These are phyloP conservation scores for Linnemannia schmuckeri DNA, from an alignment of 192 early-diverging fungal genomes.

Conservation along the genomic window DNA sequence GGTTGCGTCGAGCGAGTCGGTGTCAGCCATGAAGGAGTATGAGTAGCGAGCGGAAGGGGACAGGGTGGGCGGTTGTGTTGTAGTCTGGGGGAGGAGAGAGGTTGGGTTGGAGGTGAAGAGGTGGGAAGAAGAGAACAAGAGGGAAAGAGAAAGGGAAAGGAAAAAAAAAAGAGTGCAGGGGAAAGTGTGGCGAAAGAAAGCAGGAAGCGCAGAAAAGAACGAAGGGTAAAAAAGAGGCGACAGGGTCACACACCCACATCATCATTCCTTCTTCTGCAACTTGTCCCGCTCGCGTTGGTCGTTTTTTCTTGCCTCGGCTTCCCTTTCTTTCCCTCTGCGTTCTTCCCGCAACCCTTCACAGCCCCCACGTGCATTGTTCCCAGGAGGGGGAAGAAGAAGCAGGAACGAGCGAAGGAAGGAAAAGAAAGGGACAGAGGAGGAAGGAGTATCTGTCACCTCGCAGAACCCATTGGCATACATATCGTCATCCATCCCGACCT, in stretches of 20 bases:
- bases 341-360: neutral
- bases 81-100: neutral
- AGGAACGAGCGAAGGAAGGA: neutral
- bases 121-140: neutral
- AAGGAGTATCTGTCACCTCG: neutral
- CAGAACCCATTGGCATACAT: neutral
- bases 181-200: neutral
- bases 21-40: slow-evolving; percentile 57
- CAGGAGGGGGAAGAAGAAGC: neutral
- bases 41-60: slow-evolving; percentile 35
- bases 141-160: neutral
- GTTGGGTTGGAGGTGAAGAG: neutral
- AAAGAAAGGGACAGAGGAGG: neutral
- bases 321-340: neutral
- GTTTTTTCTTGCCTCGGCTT: neutral
- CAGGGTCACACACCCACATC: neutral
- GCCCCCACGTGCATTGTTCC: slow-evolving; percentile 7
- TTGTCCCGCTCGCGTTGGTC: neutral
- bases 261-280: neutral
- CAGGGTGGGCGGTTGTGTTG: neutral
- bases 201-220: neutral
- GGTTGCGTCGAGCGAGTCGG: slow-evolving; percentile 54
- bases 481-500: too few species aligned
- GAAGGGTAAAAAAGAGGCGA: neutral
- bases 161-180: neutral